phyloP scores from a whole-genome alignment of 208 protist genomes.

The Borovskyia barvae region DNA sequence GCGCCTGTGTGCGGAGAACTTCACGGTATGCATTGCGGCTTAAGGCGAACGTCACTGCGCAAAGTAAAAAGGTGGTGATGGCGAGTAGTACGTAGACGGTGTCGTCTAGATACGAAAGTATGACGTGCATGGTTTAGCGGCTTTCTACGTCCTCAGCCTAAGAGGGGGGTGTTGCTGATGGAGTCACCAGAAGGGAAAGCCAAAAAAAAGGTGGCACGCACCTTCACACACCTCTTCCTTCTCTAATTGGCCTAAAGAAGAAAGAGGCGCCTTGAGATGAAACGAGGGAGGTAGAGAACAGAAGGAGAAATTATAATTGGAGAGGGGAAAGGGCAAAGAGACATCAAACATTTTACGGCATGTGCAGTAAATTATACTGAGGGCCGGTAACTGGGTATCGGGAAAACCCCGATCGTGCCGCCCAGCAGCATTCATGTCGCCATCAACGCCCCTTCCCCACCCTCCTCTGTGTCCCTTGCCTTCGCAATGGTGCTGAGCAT shows the following conservation, averaged over 20 bases:
- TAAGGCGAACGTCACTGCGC: constrained; percentile 42
- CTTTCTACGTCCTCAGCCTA: no score
- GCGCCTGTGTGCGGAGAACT: constrained; percentile 43
- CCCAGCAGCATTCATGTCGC: no score
- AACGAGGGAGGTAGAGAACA: background rate
- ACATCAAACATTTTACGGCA: background rate
- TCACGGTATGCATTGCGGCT: constrained; percentile 46
- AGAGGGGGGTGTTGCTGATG: no score
- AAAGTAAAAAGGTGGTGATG: constrained; percentile 31
- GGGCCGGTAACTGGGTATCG: no score
- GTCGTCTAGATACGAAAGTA: constrained; percentile 25
- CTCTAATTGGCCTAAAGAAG: background rate
- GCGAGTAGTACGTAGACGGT: constrained; percentile 40
- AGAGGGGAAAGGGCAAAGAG: background rate
- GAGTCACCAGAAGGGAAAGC: no score
- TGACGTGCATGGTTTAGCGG: background rate
- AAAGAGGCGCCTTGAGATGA: background rate
- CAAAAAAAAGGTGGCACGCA: no score
- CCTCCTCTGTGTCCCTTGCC: no score
- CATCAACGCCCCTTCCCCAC: no score
- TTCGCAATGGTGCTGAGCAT: no score
- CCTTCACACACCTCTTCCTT: background rate
- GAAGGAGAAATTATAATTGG: constrained; percentile 2
- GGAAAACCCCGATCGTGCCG: no score
- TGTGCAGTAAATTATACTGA: no score